Evolutionary conservation across 2,329 filamentous ascomycete species (phyloP), one percentile per base, ranked within the genome.

Genomic region (Zasmidium cellare): DNA sequence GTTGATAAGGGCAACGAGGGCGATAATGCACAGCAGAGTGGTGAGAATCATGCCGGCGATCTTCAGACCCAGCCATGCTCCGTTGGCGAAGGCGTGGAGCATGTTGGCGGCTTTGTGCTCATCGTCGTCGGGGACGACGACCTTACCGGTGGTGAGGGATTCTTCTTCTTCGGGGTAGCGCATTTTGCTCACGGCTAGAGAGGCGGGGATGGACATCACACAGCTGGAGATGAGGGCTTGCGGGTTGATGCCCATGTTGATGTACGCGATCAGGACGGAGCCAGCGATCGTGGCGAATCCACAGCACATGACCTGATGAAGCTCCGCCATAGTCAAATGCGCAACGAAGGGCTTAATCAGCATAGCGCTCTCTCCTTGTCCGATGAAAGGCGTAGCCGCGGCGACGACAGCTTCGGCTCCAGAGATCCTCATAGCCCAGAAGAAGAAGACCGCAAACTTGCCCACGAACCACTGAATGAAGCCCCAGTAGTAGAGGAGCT

Each of bases 181-280:
- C 68, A 96, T 82, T 78, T 96, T 96, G 63, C 89, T 93, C 60
- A 94, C 87, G 51, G 92, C 92, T 14, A 97, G 82, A 2, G 91
- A 96, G 1, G 92, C 92, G 0, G 92, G 92, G 63, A 96, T 96
- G 67, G 89, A 92, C 92, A 97, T 97, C 73, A 96, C 92, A 72
- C 92, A 96, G 7, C 90, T 92, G 1, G 91, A 96, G 24, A 96
- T 88, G 48, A 97, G 81, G 2, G 90, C 92, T 73, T 96, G 89
- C 0, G 90, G 81, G 73, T 92, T 94, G 55, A 96, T 81, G 44
- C 92, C 92, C 68, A 96, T 85, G 24, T 81, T 79, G 62, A 96
- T 92, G 75, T 96, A 97, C 14, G 89, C 90, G 24, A 94, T 88
- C 38, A 97, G 79, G 12, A 96, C 90, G 68, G 87, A 91, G 60